These are phyloP conservation scores for Pseudocohnilembus persalinus DNA, from an alignment of 169 alveolate genomes.

Conservation along the genomic window DNA sequence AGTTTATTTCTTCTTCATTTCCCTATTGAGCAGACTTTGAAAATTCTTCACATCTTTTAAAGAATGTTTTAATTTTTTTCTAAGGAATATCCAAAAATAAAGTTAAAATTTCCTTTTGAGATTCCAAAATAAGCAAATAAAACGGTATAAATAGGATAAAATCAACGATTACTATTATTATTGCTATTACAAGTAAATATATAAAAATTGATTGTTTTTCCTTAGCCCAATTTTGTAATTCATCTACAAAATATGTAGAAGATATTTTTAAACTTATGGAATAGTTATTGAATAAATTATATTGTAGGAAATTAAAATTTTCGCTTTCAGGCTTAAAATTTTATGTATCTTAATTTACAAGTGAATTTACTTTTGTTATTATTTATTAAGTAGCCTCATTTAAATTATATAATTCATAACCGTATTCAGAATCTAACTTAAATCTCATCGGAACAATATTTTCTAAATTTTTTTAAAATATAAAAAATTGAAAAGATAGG, in stretches of 20 bases:
- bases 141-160: conserved; percentile 4
- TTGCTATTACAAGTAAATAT: background rate
- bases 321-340: background rate
- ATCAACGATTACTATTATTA: background rate
- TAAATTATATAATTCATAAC: background rate
- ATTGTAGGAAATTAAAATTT: background rate
- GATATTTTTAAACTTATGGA: background rate
- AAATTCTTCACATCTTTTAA: conserved; percentile 18
- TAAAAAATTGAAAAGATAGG: no score
- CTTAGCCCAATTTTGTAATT: conserved; percentile 5
- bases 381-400: background rate
- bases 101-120: conserved; percentile 11
- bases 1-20: conserved; percentile 25
- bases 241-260: conserved; percentile 19
- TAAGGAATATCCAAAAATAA: conserved; percentile 21
- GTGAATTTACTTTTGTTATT: background rate
- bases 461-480: background rate
- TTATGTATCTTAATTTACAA: background rate
- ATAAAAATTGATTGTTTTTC: background rate
- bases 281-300: conserved; percentile 15
- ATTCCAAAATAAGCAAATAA: conserved; percentile 5
- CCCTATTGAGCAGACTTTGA: conserved; percentile 10
- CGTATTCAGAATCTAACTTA: background rate
- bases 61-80: conserved; percentile 8
- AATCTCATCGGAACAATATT: background rate